Evolutionary conservation across 2,329 filamentous ascomycete species (phyloP).

Genomic region (Fusarium sp.): DNA sequence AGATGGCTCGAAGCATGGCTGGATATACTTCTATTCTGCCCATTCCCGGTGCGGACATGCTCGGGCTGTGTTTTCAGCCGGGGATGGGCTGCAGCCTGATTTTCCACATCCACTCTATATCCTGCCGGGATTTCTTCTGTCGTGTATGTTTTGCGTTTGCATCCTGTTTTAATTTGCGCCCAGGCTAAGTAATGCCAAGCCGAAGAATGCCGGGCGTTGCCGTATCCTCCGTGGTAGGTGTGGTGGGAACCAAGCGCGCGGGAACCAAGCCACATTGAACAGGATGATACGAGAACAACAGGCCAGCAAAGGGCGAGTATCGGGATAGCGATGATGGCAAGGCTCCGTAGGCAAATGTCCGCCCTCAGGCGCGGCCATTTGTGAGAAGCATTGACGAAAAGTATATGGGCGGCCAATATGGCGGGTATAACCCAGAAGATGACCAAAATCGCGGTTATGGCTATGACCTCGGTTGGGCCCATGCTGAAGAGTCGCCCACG

Average conservation of each 20-base stretch:
- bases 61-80: neutral
- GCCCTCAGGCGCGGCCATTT: neutral
- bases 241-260: neutral
- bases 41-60: neutral
- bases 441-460: neutral
- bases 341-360: neutral
- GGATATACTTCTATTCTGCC: neutral
- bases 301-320: neutral
- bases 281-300: neutral
- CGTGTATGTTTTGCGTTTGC: neutral
- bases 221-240: neutral
- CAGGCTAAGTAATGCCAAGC: neutral
- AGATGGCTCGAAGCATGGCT: neutral
- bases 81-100: neutral
- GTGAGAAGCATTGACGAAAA: neutral
- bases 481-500: no score
- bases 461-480: neutral
- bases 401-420: neutral
- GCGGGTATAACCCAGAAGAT: neutral
- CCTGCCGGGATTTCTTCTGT: neutral
- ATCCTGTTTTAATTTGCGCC: neutral
- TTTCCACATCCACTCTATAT: neutral
- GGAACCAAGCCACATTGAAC: neutral
- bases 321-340: neutral
- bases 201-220: neutral